Conservation (phyloP, 371 early-diverging fungal species). For the Mucor sp. region DNA sequence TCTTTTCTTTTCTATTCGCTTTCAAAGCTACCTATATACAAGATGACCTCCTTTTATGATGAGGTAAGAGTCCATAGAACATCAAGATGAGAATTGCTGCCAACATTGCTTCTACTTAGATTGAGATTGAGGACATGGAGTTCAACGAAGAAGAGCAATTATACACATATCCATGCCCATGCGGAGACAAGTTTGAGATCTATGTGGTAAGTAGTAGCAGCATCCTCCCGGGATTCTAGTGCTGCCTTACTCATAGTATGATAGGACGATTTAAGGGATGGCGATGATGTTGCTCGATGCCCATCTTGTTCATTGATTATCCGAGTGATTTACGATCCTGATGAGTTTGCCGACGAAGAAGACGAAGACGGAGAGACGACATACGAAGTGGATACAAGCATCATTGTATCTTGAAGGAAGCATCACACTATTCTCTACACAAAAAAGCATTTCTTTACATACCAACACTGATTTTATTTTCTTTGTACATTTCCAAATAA, state of each 20-base stretch:
- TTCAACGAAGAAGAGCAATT: conserved; percentile 84
- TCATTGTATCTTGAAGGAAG: conserved; percentile 22
- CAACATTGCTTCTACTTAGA: conserved; percentile 26
- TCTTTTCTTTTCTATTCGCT: not conserved
- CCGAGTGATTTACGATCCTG: conserved; percentile 83
- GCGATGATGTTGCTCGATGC: conserved; percentile 95
- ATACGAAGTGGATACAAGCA: conserved; percentile 38
- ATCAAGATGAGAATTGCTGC: not conserved
- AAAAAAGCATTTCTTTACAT: not conserved
- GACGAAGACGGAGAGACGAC: conserved; percentile 29
- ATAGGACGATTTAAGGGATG: conserved; percentile 86
- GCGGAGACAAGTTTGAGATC: conserved; percentile 99
- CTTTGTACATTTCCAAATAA: conserved; percentile 3
- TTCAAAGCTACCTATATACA: not conserved
- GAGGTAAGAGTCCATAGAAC: conserved; percentile 20
- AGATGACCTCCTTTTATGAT: conserved; percentile 37
- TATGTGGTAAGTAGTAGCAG: conserved; percentile 53
- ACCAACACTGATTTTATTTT: not conserved
- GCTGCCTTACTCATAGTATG: not conserved
- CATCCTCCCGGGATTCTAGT: no score
- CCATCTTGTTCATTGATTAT: conserved; percentile 97
- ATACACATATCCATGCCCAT: conserved; percentile 99
- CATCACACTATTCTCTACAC: not conserved
- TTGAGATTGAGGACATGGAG: conserved; percentile 97
- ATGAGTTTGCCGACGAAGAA: conserved; percentile 55